phyloP scores from a whole-genome alignment of 2,329 filamentous ascomycete species.

The Xylariaceae sp. region DNA sequence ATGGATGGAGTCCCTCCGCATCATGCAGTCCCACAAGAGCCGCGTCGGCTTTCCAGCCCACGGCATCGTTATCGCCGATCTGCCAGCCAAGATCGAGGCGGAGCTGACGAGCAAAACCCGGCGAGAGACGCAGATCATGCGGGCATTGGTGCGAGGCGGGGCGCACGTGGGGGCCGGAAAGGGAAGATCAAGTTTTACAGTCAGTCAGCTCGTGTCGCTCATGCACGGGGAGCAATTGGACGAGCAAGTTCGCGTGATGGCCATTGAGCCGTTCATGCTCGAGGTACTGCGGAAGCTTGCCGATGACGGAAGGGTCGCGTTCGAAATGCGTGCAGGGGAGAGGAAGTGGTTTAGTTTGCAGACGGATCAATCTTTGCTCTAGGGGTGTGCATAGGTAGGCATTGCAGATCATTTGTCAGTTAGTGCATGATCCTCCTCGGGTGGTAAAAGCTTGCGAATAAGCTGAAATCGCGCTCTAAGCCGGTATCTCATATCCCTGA shows the following conservation, averaged over 20 bases:
- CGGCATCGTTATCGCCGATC: slow-evolving; percentile 70
- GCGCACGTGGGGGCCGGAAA: slow-evolving; percentile 5
- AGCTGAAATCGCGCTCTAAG: too few species aligned
- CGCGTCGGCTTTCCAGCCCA: slow-evolving; percentile 80
- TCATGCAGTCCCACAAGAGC: slow-evolving; percentile 59
- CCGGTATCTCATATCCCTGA: too few species aligned
- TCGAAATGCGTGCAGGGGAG: slow-evolving; percentile 32
- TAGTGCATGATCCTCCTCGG: too few species aligned
- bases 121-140: slow-evolving; percentile 72
- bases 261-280: slow-evolving; percentile 41
- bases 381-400: neutral
- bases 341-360: slow-evolving; percentile 35
- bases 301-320: slow-evolving; percentile 40
- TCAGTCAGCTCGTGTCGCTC: slow-evolving; percentile 38
- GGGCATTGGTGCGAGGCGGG: slow-evolving; percentile 43
- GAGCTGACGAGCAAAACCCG: slow-evolving; percentile 76
- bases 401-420: too few species aligned
- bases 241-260: slow-evolving; percentile 32
- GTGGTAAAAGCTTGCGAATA: too few species aligned
- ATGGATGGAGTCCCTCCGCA: slow-evolving; percentile 1
- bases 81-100: slow-evolving; percentile 66
- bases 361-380: neutral
- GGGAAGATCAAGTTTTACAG: slow-evolving; percentile 33
- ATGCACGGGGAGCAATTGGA: slow-evolving; percentile 40
- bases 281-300: slow-evolving; percentile 42